These are phyloP conservation scores for Pachyrhizus erosus DNA, from an alignment of 306 rosid genomes.

Conservation along the genomic window DNA sequence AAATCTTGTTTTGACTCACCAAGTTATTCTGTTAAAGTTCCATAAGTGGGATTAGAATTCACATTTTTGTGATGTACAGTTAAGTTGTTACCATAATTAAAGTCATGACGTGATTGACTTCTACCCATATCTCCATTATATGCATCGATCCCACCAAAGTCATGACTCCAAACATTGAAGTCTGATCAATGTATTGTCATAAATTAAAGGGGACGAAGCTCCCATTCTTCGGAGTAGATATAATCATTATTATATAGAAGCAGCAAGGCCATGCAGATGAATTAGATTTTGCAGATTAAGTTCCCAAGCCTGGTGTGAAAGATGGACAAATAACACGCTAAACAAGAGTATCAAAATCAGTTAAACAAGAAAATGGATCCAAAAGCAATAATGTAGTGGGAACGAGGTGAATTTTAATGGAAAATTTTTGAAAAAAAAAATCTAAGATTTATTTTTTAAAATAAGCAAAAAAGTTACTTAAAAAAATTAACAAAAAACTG, in stretches of 20 bases:
- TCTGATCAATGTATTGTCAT: not conserved
- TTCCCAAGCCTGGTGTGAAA: not conserved
- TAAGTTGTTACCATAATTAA: not conserved
- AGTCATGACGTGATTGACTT: not conserved
- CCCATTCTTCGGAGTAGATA: not conserved
- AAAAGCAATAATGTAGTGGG: not conserved
- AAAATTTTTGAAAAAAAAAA: too few relatives aligned
- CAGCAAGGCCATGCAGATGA: not conserved
- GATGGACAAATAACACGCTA: not conserved
- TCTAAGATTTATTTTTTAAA: too few relatives aligned
- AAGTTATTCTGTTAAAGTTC: too few relatives aligned
- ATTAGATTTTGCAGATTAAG: not conserved
- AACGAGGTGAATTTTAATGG: not conserved
- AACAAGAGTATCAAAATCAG: not conserved
- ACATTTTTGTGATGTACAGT: too few relatives aligned
- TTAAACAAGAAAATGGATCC: not conserved
- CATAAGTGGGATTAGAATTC: too few relatives aligned
- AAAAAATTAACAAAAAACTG: too few relatives aligned
- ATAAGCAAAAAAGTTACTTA: too few relatives aligned
- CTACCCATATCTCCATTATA: not conserved
- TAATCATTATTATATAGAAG: not conserved
- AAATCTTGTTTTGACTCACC: too few relatives aligned
- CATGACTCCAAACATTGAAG: not conserved
- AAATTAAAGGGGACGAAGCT: not conserved
- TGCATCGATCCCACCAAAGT: not conserved